phyloP scores from a whole-genome alignment of 2,329 filamentous ascomycete species.

The Cercospora brassicicola region DNA sequence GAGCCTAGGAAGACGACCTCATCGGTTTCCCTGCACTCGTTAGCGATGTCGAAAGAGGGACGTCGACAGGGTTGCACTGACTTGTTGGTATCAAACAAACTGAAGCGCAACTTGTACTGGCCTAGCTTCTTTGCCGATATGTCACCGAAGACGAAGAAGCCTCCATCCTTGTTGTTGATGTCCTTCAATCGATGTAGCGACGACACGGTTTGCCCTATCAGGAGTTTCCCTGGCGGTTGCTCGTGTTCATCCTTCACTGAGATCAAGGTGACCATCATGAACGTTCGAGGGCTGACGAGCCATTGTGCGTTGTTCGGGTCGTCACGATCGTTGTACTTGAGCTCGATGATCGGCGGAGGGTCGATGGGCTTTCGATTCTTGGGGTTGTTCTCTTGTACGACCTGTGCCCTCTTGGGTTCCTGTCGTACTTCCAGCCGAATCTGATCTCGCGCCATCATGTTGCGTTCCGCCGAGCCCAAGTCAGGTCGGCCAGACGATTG shows the following conservation, averaged over 20 bases:
- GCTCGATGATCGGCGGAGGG: constrained; percentile 79
- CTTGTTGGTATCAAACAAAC: constrained; percentile 71
- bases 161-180: constrained; percentile 58
- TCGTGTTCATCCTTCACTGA: constrained; percentile 28
- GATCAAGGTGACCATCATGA: constrained; percentile 60
- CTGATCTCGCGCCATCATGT: constrained; percentile 27
- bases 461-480: constrained; percentile 49
- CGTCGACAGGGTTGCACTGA: constrained; percentile 40
- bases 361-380: constrained; percentile 74
- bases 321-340: constrained; percentile 51
- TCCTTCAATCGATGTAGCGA: constrained; percentile 82
- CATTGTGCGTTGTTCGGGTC: constrained; percentile 58
- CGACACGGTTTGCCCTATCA: constrained; percentile 70
- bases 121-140: constrained; percentile 76
- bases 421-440: constrained; percentile 25
- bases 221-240: constrained; percentile 23
- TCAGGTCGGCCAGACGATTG: constrained; percentile 10
- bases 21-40: constrained; percentile 32
- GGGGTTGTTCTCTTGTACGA: constrained; percentile 31
- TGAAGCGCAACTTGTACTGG: constrained; percentile 71
- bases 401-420: constrained; percentile 27
- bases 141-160: constrained; percentile 89
- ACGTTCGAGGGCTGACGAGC: constrained; percentile 65
- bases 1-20: constrained; percentile 55
- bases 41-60: background rate